Percentiles rank a stretch among this genome's conserved stretches.
These are phyloP conservation scores for Cordyceps tenuipes DNA, from an alignment of 2,329 filamentous ascomycete genomes.

Conservation along the genomic window DNA sequence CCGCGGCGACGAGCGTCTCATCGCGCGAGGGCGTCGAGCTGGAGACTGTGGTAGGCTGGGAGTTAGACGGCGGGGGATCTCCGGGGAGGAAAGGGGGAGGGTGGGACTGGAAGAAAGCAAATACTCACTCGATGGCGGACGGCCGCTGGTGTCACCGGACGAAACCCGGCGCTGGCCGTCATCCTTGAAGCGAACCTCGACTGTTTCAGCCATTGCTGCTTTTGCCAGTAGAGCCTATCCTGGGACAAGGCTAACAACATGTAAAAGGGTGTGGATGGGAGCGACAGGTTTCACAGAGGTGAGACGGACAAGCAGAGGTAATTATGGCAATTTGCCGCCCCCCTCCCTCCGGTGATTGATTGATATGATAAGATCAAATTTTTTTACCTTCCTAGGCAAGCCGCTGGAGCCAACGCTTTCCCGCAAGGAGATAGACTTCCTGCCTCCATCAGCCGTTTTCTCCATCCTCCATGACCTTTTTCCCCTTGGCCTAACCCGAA, in stretches of 20 bases:
- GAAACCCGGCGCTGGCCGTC: neutral
- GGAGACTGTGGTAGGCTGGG: neutral
- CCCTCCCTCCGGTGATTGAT: neutral
- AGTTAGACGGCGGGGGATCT: too few relatives aligned
- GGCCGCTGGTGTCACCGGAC: neutral
- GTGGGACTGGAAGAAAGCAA: neutral
- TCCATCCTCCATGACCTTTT: neutral
- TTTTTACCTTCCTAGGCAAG: neutral
- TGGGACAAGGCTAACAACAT: too few relatives aligned
- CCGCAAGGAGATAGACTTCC: neutral
- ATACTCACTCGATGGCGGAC: constrained; percentile 1
- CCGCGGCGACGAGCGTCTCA: constrained; percentile 23
- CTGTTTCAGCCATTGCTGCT: constrained; percentile 1
- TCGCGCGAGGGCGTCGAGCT: constrained; percentile 12
- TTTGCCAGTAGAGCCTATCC: neutral
- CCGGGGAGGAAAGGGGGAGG: neutral
- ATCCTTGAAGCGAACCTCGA: constrained; percentile 7
- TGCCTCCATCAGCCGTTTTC: neutral
- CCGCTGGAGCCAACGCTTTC: neutral
- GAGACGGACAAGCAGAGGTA: neutral
- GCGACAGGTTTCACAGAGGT: too few relatives aligned
- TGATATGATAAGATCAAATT: constrained; percentile 11
- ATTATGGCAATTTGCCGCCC: neutral
- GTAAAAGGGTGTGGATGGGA: neutral
- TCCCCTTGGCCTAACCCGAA: neutral